Evolutionary conservation across 306 rosid species (phyloP), one percentile per base, ranked within the genome.

Genomic region (Quercus ilex): DNA sequence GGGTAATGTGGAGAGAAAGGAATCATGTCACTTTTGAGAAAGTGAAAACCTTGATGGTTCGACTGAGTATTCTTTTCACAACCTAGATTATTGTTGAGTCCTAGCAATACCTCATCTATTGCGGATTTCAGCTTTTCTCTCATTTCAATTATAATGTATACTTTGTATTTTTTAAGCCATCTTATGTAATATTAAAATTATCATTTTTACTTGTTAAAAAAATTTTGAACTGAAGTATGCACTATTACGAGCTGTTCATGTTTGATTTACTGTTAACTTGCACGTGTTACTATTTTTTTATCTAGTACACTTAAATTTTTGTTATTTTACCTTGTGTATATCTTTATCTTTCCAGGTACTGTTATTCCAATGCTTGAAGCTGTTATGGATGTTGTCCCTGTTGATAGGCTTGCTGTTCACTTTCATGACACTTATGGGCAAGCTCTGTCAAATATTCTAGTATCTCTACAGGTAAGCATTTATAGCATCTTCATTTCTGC

Each of bases 391-490:
- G 93, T 86, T 73, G 90, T 90, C 74, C 97, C 93, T 0, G 76
- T 72, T 68, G 91, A 92, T 55, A 91, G 79, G 69, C 88, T 94
- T 77, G 95, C 95, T 64, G 99, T 94, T 81, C 99, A 92, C 82
- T 94, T 91, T 80, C 99, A 94, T 33, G 99, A 94, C 80, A 94
- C 97, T 43, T 94, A 94, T n/a, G 99, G 99, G 53, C 99, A 94
- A 85, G 99, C 99, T 23, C 92, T 94, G 79, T 86, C 97, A 79
- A 94, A 92, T 84, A 92, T 82, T 77, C 85, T 92, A 51, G 82
- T 74, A 65, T 94, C 97, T 38, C 91, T 94, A 73, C 99, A 94
- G 97, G 97, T 92, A 78, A 83, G 55, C 80, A 33, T 30, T 14
- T 60, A 43, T 43, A 49, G 55, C 18, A 30, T 26, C 31, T 28